Base-by-base conservation (phyloP, 2,329 filamentous ascomycete genomes). In the Talaromyces piceae region DNA sequence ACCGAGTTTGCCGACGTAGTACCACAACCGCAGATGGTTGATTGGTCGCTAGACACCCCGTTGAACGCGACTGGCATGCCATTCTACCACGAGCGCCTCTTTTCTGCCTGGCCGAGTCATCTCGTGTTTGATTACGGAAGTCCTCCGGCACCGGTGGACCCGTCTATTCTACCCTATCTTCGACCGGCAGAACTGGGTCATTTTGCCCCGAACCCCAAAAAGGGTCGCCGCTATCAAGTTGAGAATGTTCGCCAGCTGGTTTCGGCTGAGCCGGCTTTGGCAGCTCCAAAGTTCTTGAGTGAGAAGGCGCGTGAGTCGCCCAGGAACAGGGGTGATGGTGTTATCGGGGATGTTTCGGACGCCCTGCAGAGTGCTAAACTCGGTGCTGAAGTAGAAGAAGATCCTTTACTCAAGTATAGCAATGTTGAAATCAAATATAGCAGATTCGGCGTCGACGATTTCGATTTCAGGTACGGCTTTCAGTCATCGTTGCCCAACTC, bases 381-480 rank as follows among this genome's bases (percentile, higher is more conserved):
- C 3, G 84, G 87, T 55, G 77, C 76, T 37, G 85, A 86, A 57
- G 80, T 86, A 51, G 87, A 88, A 57, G 82, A 86, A 37, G 90
- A 95, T 51, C 86, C 93, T 4, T 87, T 91, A 20, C 80, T 87
- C 7, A 88, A 93, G 74, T 98, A 98, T 67, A 84, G 87, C 57
- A 91, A 90, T 61, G 87, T 96, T 9, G 91, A 97, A 67, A 98
- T 98, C 72, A 96, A 96, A 67, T 98, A 97, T 74, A 96, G 91
- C 76, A 94, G 90, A 65, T 98, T 96, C 68, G 93, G 93, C 18
- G 90, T 98, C n/a, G 91, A 97, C 62, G 94, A 98, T 68, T 98
- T 98, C 67, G 93, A 98, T 68, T 98, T 98, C 70, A 86, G 87
- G 83, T 96, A 87, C 68, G 96, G 88, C 74, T 94, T 27, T 26